These are phyloP conservation scores for Cupressus sempervirens DNA, from an alignment of 75 land plant species.

Conservation along the genomic window DNA sequence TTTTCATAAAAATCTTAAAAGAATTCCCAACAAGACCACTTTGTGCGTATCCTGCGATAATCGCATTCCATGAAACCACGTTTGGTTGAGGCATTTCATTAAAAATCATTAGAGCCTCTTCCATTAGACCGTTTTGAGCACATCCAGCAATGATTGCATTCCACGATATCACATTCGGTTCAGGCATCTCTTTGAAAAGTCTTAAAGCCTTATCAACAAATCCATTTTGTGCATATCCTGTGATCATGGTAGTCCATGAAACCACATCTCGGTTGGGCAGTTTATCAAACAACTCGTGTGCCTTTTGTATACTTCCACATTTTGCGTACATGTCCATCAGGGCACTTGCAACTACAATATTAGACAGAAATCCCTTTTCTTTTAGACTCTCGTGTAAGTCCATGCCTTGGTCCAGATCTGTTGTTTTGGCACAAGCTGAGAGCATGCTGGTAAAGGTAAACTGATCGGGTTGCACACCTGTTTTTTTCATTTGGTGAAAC, in stretches of 20 bases:
- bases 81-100: conserved; percentile 5
- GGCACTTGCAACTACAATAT: conserved; percentile 1
- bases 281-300: conserved; percentile 35
- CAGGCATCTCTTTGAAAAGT: conserved; percentile 25
- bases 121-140: conserved; percentile 11
- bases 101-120: not conserved
- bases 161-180: conserved; percentile 15
- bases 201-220: conserved; percentile 26
- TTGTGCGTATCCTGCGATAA: not conserved
- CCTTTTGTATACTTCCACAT: conserved; percentile 39
- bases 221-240: conserved; percentile 46
- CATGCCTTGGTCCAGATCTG: no score
- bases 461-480: no score
- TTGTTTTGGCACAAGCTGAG: no score
- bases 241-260: conserved; percentile 66
- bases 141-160: conserved; percentile 16
- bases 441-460: no score
- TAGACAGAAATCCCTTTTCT: no score
- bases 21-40: not conserved
- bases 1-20: not conserved
- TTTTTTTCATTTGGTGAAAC: no score
- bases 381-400: no score
- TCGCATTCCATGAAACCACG: not conserved
- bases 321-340: conserved; percentile 62
- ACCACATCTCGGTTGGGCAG: conserved; percentile 34